Evolutionary conservation across 2,329 filamentous ascomycete species (phyloP).

Genomic region (Eutypella sp.): DNA sequence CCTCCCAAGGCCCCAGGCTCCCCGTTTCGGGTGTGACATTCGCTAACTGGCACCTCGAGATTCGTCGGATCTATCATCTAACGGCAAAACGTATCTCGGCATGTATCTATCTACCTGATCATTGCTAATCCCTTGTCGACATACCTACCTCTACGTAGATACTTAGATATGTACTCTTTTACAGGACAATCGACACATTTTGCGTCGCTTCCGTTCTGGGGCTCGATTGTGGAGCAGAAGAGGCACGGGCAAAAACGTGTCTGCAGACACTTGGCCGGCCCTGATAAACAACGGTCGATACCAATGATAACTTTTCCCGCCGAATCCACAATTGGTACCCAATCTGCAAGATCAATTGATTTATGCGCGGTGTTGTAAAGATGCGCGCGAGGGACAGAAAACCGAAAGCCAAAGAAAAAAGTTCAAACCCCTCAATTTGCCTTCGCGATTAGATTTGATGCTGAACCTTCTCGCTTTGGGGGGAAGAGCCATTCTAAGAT

Average conservation of each 20-base stretch:
- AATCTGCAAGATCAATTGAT: neutral
- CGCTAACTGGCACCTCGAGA: neutral
- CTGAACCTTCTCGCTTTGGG: neutral
- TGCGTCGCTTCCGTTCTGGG: neutral
- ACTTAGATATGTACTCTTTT: neutral
- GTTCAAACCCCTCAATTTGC: neutral
- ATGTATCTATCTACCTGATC: too few species aligned
- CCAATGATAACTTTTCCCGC: neutral
- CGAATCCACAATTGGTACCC: constrained; percentile 1
- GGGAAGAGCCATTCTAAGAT: too few species aligned
- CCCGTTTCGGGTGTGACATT: neutral
- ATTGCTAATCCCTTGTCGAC: too few species aligned
- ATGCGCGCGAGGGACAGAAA: too few species aligned
- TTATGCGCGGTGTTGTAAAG: too few species aligned
- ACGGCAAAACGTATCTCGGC: too few species aligned
- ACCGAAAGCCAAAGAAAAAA: too few species aligned
- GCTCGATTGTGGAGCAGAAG: neutral
- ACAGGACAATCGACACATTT: neutral
- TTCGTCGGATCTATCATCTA: neutral
- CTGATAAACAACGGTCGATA: neutral
- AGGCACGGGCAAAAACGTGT: neutral
- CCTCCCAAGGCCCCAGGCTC: too few species aligned
- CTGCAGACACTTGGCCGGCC: neutral
- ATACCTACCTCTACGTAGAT: too few species aligned
- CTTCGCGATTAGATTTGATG: neutral